phyloP scores from a whole-genome alignment of 257 asterid species.

The Gardenia jasminoides region DNA sequence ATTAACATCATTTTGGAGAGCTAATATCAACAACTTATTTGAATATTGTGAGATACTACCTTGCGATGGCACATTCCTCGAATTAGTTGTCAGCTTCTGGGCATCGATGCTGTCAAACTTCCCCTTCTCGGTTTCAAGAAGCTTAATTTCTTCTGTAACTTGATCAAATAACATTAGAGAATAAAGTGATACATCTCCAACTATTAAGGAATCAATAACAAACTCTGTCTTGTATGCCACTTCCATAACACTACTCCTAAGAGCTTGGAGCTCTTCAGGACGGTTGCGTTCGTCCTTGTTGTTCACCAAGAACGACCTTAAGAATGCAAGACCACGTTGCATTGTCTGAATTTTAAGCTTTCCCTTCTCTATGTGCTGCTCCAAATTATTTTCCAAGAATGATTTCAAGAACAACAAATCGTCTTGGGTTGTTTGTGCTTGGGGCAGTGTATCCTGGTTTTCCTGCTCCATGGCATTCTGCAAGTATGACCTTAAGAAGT shows the following conservation, averaged over 20 bases:
- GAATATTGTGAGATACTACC: background rate
- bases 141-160: too few species aligned
- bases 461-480: background rate
- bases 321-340: background rate
- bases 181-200: too few species aligned
- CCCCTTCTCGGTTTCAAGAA: too few species aligned
- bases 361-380: too few species aligned
- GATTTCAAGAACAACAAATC: too few species aligned
- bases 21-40: too few species aligned
- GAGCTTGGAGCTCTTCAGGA: background rate
- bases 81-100: too few species aligned
- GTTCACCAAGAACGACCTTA: background rate
- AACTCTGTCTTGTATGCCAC: constrained; percentile 11
- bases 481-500: background rate
- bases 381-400: too few species aligned
- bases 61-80: background rate
- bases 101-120: too few species aligned
- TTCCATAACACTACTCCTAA: background rate
- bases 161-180: too few species aligned
- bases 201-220: too few species aligned
- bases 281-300: background rate
- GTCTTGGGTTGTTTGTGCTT: background rate
- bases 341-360: background rate
- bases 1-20: too few species aligned
- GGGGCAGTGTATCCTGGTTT: background rate